These are phyloP conservation scores for Backusella circina DNA, from an alignment of 192 early-diverging fungal species.

Conservation along the genomic window DNA sequence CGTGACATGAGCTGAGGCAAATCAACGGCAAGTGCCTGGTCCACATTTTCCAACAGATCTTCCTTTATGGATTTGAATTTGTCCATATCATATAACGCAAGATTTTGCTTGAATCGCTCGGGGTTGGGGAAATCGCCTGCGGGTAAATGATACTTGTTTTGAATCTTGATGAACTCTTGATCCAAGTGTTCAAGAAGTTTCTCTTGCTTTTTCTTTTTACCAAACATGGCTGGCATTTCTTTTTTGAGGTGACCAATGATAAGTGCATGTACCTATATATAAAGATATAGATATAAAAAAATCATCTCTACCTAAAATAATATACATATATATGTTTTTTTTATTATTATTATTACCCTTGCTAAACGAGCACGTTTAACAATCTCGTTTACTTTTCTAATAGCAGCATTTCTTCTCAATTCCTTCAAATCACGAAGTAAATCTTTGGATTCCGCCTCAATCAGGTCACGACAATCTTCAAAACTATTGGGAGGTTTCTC, in stretches of 20 bases:
- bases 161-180: slow-evolving; percentile 72
- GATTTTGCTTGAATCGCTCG: slow-evolving; percentile 63
- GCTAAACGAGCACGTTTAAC: slow-evolving; percentile 80
- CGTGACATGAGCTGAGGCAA: slow-evolving; percentile 73
- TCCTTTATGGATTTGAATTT: slow-evolving; percentile 76
- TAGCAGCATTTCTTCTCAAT: slow-evolving; percentile 75
- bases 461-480: slow-evolving; percentile 66
- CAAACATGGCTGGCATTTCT: slow-evolving; percentile 83
- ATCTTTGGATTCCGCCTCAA: slow-evolving; percentile 74
- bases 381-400: slow-evolving; percentile 89
- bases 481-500: slow-evolving; percentile 62
- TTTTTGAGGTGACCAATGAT: slow-evolving; percentile 81
- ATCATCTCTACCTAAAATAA: slow-evolving; percentile 2
- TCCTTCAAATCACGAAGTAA: slow-evolving; percentile 69
- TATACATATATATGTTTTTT: not conserved
- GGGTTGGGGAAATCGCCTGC: slow-evolving; percentile 84
- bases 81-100: slow-evolving; percentile 74
- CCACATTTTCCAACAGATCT: slow-evolving; percentile 59
- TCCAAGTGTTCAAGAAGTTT: slow-evolving; percentile 69
- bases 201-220: slow-evolving; percentile 72
- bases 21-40: slow-evolving; percentile 75
- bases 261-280: slow-evolving; percentile 69
- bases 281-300: not conserved
- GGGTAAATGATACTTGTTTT: slow-evolving; percentile 65
- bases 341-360: slow-evolving; percentile 47